Base-by-base conservation (phyloP, 1,284 basidiomycete species). In the Pseudozyma pruni region DNA sequence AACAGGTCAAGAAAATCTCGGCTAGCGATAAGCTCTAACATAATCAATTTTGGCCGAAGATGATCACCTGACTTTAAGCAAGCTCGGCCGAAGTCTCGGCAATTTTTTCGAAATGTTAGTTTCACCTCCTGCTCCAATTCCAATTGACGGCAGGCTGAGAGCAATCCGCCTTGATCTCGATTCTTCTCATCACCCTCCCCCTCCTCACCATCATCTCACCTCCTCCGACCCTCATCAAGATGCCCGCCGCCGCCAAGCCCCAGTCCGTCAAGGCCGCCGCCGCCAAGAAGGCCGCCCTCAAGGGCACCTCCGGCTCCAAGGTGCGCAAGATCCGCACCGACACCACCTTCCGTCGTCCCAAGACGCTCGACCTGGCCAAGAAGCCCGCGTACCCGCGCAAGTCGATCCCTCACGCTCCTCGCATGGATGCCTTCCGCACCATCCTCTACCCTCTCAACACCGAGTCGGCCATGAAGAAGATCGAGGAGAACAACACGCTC, bases 401-500 rank as follows among this genome's bases (percentile, higher is more conserved):
- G 86, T 91, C 90, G 58, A 87, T 98, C 75, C 90, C 90, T 56
- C 94, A 97, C 88, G 90, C 89, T n/a, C 93, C 94, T 38, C 87
- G 95, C 78, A 94, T 98, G 92, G 96, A 98, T 84, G 92, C 95
- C 84, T 95, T 90, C 88, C 88, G 93, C 85, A 94, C 92, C 49
- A 93, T 98, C 83, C 89, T 94, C 67, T 91, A 85, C 85, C 87
- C 87, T 33, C 82, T 88, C 72, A 86, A 86, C 84, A 87, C 87
- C 64, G 87, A 86, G 84, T 83, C 82, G 34, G 86, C 86, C 72
- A 86, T 86, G 86, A 86, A 86, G 80, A 97, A 98, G 90, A 98
- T 98, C 75, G 95, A 98, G 88, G 95, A 98, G 86, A 90, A 97
- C 88, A 98, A 98, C 87, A 98, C 95, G 40, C 89, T 98, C 62